Evolutionary conservation across 192 early-diverging fungal genomes (phyloP).

Genomic region (Spizellomyces sp.): DNA sequence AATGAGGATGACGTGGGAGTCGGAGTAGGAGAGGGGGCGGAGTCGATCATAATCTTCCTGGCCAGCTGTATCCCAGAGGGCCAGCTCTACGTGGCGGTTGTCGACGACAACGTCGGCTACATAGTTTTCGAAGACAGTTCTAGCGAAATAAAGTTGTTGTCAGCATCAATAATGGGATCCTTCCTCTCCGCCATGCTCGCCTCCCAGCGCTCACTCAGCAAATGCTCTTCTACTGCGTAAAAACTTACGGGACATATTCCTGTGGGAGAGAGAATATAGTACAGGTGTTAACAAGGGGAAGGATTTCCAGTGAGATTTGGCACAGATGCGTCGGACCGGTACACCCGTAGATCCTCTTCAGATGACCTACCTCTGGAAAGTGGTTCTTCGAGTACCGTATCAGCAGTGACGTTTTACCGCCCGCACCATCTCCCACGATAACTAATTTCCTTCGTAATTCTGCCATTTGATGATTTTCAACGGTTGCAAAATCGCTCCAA

Average conservation of each 20-base stretch:
- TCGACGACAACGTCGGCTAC: constrained; percentile 78
- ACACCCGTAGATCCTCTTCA: neutral
- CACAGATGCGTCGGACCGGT: neutral
- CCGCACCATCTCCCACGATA: constrained; percentile 80
- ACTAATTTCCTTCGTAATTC: constrained; percentile 67
- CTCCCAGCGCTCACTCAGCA: neutral
- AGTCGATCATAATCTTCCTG: constrained; percentile 94
- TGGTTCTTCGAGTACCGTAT: constrained; percentile 81
- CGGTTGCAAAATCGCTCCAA: too few relatives aligned
- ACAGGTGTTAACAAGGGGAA: neutral
- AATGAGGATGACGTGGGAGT: constrained; percentile 85
- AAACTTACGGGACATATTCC: constrained; percentile 42
- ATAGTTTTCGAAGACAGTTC: constrained; percentile 79
- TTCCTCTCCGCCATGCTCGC: too few relatives aligned
- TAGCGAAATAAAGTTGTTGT: neutral
- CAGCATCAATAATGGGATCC: too few relatives aligned
- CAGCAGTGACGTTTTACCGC: constrained; percentile 78
- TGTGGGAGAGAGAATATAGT: constrained; percentile 9
- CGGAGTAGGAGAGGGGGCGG: constrained; percentile 84
- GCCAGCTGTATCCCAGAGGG: constrained; percentile 93
- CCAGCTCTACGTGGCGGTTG: constrained; percentile 76
- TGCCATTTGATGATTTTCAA: constrained; percentile 13
- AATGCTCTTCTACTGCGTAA: neutral
- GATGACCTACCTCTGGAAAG: constrained; percentile 78
- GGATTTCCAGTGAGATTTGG: neutral